Conservation (phyloP, 495 filamentous ascomycete species). For the Paragyromitra xinjiangensis region DNA sequence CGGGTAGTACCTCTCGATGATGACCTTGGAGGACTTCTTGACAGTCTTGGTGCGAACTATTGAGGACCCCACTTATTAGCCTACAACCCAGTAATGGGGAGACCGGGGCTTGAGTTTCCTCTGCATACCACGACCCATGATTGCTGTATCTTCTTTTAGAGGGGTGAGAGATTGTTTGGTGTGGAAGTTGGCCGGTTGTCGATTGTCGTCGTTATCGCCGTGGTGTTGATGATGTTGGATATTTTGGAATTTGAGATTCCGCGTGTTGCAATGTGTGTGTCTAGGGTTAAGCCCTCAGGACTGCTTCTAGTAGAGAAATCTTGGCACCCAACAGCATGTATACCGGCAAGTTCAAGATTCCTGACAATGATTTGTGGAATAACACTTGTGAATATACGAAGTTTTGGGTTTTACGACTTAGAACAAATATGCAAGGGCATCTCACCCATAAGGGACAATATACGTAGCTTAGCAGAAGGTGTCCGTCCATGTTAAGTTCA, state of each 20-base stretch:
- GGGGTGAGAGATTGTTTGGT: constrained; percentile 13
- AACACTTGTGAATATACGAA: neutral
- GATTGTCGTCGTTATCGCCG: constrained; percentile 17
- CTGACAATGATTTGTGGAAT: too few relatives aligned
- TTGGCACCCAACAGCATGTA: constrained; percentile 8
- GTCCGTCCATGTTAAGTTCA: too few relatives aligned
- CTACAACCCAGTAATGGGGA: constrained; percentile 58
- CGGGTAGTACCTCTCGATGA: constrained; percentile 99
- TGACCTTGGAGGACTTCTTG: constrained; percentile 99
- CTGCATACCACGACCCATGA: constrained; percentile 56
- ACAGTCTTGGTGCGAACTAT: constrained; percentile 74
- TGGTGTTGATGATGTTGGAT: neutral
- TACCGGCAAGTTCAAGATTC: too few relatives aligned
- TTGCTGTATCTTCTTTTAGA: constrained; percentile 39
- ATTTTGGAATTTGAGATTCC: constrained; percentile 5
- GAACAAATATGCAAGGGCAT: neutral
- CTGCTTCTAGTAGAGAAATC: constrained; percentile 11
- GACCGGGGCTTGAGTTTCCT: constrained; percentile 55
- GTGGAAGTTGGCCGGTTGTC: constrained; percentile 34
- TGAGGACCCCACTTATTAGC: constrained; percentile 57
- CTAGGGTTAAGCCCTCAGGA: constrained; percentile 44
- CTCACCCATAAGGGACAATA: too few relatives aligned
- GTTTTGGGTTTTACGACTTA: neutral
- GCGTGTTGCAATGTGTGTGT: neutral
- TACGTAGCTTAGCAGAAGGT: too few relatives aligned